Conservation (phyloP, 371 early-diverging fungal genomes). For the Rhizomucor pusillus region DNA sequence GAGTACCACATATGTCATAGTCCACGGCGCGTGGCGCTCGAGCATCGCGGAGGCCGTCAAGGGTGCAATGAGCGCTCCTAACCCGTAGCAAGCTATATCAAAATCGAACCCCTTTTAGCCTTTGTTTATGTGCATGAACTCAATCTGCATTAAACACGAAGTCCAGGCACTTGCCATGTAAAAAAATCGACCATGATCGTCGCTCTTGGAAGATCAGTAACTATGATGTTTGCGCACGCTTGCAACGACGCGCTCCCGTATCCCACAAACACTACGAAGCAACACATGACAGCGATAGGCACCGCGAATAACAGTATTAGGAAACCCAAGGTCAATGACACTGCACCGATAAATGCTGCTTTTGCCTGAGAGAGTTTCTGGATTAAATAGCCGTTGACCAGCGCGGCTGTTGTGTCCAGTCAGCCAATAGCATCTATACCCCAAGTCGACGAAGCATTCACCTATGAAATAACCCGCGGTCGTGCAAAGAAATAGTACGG, state of each 20-base stretch:
- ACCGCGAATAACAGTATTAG: conserved; percentile 6
- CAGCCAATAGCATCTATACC: background rate
- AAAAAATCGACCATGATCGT: conserved; percentile 18
- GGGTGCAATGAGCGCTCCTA: conserved; percentile 23
- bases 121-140: background rate
- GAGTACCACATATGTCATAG: conserved; percentile 15
- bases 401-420: conserved; percentile 3
- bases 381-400: conserved; percentile 14
- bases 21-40: conserved; percentile 9
- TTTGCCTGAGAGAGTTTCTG: conserved; percentile 6
- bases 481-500: conserved; percentile 15
- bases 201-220: conserved; percentile 15
- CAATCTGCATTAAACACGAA: background rate
- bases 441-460: background rate
- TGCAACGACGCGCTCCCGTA: background rate
- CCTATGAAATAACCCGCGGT: conserved; percentile 15
- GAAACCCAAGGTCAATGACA: conserved; percentile 6
- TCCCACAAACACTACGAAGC: background rate
- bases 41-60: conserved; percentile 18
- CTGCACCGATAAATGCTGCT: conserved; percentile 12
- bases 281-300: conserved; percentile 4
- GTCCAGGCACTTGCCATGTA: conserved; percentile 16
- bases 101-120: too few species aligned
- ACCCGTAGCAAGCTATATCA: conserved; percentile 20
- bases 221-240: conserved; percentile 19